Evolutionary conservation across 768 basidiomycete genomes (phyloP), one percentile per base, ranked within the genome.

Genomic region (Amanita pseudoporphyria): DNA sequence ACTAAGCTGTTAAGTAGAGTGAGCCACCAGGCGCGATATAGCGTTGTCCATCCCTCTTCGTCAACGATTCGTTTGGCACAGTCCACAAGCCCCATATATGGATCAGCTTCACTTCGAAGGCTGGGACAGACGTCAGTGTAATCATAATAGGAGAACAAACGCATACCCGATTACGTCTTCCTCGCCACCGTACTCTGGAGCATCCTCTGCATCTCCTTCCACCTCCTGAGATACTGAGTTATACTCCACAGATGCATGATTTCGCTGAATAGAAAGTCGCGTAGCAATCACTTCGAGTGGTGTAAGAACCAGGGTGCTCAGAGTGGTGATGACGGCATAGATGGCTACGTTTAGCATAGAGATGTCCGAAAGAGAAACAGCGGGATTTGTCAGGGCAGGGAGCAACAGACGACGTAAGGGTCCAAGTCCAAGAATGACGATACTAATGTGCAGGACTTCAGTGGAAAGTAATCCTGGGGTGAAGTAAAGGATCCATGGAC

Each of bases 11-110:
- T 82, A 35, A 87, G 56, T 62, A 85, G 68, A 3, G 84, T 87
- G 44, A 89, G 60, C 89, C 88, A 91, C 87, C 87, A 91, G 4
- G 82, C 89, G 30, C 88, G 81, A 60, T 87, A 89, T 47, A 93
- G 62, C 0, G 85, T 74, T 55, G 63, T 61, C 67, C 74, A 76
- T 1, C 90, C 90, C 62, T 93, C 90, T 63, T 93, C 89, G 30
- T 83, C 73, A 10, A 84, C 60, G 30, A 91, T 88, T 54, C 79
- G 74, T 64, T 84, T 85, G 9, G 71, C 80, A 52, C 87, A 90
- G 60, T 92, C 85, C 6, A 77, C 62, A 28, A 92, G 63, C 6
- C 89, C 82, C 31, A 74, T 60, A 59, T 92, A 92, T 24, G 90
- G 87, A 57, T 92, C 86, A 37, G 73, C 78, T 62, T 89, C 88